Percentiles rank a stretch among this genome's conserved stretches.
Evolutionary conservation across 352 stramenopile genomes (phyloP).

Genomic region (Blastocystis sp.): DNA sequence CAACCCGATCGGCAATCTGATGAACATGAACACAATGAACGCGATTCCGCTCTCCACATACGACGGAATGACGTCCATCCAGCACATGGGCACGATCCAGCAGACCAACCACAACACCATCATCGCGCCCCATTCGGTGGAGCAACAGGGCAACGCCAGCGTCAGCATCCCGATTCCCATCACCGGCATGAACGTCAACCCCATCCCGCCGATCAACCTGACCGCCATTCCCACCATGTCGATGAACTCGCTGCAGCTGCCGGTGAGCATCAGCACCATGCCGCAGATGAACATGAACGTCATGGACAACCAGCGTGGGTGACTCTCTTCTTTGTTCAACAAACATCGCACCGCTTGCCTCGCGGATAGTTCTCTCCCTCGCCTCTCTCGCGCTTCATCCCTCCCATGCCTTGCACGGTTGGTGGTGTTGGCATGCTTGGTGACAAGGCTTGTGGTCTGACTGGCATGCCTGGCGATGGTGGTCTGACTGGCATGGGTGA

Average conservation of each 20-base stretch:
- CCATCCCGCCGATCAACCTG: slow-evolving; percentile 26
- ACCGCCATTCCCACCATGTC: slow-evolving; percentile 15
- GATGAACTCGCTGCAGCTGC: slow-evolving; percentile 26
- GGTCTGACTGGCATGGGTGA: too few relatives aligned
- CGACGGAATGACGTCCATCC: not conserved
- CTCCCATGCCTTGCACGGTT: too few relatives aligned
- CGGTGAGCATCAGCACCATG: slow-evolving; percentile 4
- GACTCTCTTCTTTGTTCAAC: too few relatives aligned
- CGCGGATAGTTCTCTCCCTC: too few relatives aligned
- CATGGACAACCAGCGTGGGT: slow-evolving; percentile 25
- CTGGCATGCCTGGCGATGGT: too few relatives aligned
- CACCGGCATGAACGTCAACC: slow-evolving; percentile 10
- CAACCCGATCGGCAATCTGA: slow-evolving; percentile 5
- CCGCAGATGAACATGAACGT: slow-evolving; percentile 5
- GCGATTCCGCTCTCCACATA: slow-evolving; percentile 20
- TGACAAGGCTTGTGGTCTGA: too few relatives aligned
- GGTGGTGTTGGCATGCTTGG: too few relatives aligned
- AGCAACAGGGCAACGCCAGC: not conserved
- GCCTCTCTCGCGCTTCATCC: too few relatives aligned
- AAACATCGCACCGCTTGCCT: too few relatives aligned
- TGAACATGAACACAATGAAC: slow-evolving; percentile 29
- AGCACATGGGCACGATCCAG: not conserved
- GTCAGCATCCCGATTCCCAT: not conserved
- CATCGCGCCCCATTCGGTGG: not conserved
- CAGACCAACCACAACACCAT: slow-evolving; percentile 35